Evolutionary conservation across 306 rosid genomes (phyloP).

Genomic region (Vigna reflexopilosa): DNA sequence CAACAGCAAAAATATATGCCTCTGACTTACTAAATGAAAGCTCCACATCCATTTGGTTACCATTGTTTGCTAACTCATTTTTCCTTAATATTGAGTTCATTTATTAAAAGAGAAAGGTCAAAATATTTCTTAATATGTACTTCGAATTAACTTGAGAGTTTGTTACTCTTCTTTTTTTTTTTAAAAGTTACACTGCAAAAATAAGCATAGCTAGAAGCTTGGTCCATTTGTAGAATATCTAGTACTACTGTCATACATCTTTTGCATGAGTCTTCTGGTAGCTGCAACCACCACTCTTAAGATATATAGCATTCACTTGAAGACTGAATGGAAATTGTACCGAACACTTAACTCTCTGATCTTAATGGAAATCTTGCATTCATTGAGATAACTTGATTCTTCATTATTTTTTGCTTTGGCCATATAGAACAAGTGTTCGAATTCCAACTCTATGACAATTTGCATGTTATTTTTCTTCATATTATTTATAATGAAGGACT

Average conservation of each 20-base stretch:
- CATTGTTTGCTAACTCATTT: conserved; percentile 46
- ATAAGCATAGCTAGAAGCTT: no score
- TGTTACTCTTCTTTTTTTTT: no score
- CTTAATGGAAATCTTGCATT: conserved; percentile 2
- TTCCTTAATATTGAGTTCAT: background rate
- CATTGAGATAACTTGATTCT: background rate
- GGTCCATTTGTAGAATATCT: no score
- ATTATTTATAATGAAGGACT: background rate
- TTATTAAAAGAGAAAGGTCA: no score
- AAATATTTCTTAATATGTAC: no score
- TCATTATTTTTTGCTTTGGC: background rate
- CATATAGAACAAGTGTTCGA: background rate
- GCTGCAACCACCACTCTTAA: no score
- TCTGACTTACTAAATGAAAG: conserved; percentile 50
- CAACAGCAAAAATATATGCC: conserved; percentile 44
- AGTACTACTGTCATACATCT: no score
- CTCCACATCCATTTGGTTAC: conserved; percentile 51
- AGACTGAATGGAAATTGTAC: conserved; percentile 24
- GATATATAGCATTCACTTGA: background rate
- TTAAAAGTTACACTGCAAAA: no score
- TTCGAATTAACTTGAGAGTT: no score
- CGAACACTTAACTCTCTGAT: background rate
- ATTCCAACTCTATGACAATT: background rate
- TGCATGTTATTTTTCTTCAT: background rate
- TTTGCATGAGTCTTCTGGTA: no score